Percentiles rank a stretch among this genome's conserved stretches.
phyloP scores from a whole-genome alignment of 2,329 filamentous ascomycete species.

The Didymosphaeria variabile region DNA sequence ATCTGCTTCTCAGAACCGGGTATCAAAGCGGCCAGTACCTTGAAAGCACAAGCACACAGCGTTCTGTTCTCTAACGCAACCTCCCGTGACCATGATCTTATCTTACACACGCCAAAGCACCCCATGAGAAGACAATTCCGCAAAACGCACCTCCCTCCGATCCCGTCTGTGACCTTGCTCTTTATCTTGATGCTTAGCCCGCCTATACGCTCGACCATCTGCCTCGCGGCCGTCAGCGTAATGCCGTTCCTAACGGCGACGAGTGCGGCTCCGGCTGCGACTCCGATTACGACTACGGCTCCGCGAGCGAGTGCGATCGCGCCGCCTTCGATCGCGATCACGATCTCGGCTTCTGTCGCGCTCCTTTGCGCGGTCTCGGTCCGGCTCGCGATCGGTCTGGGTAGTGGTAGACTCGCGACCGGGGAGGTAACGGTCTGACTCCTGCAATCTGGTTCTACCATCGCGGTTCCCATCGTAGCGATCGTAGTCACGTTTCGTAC shows the following conservation, averaged over 20 bases:
- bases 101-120: background rate
- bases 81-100: background rate
- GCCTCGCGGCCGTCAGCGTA: background rate
- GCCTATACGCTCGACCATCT: background rate
- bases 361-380: conserved; percentile 27
- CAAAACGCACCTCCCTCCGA: background rate
- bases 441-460: conserved; percentile 35
- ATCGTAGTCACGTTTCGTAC: conserved; percentile 55
- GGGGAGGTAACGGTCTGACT: conserved; percentile 46
- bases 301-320: conserved; percentile 22
- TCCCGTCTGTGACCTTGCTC: too few species aligned
- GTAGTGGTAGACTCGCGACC: conserved; percentile 20
- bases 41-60: too few species aligned
- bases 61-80: background rate
- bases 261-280: conserved; percentile 18
- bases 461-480: conserved; percentile 40
- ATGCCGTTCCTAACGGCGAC: conserved; percentile 13
- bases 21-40: background rate
- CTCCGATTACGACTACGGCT: conserved; percentile 28
- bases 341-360: conserved; percentile 23
- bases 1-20: background rate
- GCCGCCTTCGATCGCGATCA: conserved; percentile 25
- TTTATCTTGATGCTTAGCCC: background rate
- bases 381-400: conserved; percentile 25
- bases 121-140: background rate